Percentiles rank a stretch among this genome's conserved stretches.
These are phyloP conservation scores for Nissolia schottii DNA, from an alignment of 306 rosid species.

Conservation along the genomic window DNA sequence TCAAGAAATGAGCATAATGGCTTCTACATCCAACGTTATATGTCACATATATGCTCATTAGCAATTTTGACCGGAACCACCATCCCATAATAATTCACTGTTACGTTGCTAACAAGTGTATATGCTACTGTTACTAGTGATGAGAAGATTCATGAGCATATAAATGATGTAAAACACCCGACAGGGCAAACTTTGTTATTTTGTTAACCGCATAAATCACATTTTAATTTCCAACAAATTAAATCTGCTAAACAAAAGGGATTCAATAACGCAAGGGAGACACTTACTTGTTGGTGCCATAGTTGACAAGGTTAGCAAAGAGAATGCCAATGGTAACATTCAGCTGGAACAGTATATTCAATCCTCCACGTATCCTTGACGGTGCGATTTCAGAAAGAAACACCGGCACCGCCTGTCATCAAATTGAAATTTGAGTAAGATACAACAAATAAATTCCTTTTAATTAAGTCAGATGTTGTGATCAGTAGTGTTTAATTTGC, in stretches of 20 bases:
- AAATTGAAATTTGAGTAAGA: background rate
- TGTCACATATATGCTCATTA: background rate
- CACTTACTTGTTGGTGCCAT: slow-evolving; percentile 76
- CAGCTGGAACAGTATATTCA: slow-evolving; percentile 82
- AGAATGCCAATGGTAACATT: slow-evolving; percentile 86
- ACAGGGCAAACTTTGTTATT: background rate
- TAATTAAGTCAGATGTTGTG: background rate
- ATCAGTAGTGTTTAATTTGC: background rate
- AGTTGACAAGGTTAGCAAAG: slow-evolving; percentile 77
- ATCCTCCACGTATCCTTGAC: slow-evolving; percentile 87
- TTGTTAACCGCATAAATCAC: background rate
- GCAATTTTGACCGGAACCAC: slow-evolving; percentile 26
- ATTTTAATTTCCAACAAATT: background rate
- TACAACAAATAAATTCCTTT: background rate
- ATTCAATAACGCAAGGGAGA: background rate
- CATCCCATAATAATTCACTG: background rate
- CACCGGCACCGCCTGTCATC: slow-evolving; percentile 83
- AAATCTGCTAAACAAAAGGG: background rate
- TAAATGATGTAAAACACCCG: background rate
- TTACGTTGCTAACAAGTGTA: too few species aligned
- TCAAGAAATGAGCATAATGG: background rate
- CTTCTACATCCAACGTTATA: background rate
- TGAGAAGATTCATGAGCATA: background rate
- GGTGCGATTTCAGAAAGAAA: slow-evolving; percentile 96
- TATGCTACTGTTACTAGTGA: background rate